These are phyloP conservation scores for Colletotrichum endophyticum DNA, from an alignment of 2,329 filamentous ascomycete species.

Conservation along the genomic window DNA sequence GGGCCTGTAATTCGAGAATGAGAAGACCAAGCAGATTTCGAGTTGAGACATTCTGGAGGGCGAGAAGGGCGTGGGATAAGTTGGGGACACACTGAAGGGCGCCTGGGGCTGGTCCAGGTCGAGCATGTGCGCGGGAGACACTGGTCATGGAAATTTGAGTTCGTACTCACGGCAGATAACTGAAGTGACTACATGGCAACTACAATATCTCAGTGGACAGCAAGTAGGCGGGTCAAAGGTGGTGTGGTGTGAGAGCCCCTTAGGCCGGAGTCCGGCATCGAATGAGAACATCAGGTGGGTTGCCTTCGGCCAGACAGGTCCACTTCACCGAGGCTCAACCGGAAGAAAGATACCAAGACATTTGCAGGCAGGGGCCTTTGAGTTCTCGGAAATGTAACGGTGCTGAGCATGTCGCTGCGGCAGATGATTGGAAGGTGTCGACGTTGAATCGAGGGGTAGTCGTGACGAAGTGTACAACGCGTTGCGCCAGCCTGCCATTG, in stretches of 20 bases:
- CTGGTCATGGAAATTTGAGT: neutral
- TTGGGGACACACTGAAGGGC: neutral
- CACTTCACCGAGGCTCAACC: neutral
- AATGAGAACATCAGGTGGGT: neutral
- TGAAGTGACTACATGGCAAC: neutral
- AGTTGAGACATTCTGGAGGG: neutral
- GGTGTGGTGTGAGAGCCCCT: neutral
- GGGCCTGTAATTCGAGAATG: neutral
- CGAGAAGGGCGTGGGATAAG: neutral
- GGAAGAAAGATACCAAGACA: neutral
- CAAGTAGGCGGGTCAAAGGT: neutral
- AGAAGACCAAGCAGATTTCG: neutral
- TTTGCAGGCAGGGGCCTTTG: neutral
- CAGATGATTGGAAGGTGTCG: neutral
- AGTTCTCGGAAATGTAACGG: neutral
- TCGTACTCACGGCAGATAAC: neutral
- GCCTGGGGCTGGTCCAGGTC: neutral
- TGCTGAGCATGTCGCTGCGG: neutral
- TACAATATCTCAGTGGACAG: neutral
- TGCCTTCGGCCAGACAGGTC: neutral
- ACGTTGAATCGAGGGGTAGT: neutral
- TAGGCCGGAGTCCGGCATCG: neutral
- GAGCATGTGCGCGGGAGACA: neutral
- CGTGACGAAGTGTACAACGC: neutral
- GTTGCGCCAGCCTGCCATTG: neutral